Conservation (phyloP, 805 yeast genomes). For the Lachancea nothofagi region DNA sequence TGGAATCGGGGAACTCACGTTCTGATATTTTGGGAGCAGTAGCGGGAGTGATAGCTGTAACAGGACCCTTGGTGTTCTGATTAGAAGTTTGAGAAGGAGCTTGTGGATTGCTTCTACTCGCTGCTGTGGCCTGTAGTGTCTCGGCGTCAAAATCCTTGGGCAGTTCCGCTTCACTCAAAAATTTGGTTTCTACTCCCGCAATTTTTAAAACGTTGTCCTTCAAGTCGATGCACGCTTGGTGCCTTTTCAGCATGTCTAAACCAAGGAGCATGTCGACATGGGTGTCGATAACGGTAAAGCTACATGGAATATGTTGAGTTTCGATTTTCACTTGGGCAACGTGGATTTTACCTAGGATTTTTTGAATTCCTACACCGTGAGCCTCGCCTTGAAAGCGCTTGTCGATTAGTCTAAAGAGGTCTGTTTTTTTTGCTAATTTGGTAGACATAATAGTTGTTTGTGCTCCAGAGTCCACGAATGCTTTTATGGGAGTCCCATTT, state of each 20-base stretch:
- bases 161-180: slow-evolving; percentile 68
- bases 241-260: slow-evolving; percentile 84
- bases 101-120: slow-evolving; percentile 3
- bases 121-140: slow-evolving; percentile 15
- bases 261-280: slow-evolving; percentile 76
- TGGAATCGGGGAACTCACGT: slow-evolving; percentile 32
- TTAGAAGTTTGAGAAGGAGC: neutral
- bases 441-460: slow-evolving; percentile 83
- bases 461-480: slow-evolving; percentile 96
- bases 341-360: slow-evolving; percentile 79
- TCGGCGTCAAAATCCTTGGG: slow-evolving; percentile 35
- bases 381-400: slow-evolving; percentile 77
- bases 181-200: slow-evolving; percentile 67
- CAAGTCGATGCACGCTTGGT: slow-evolving; percentile 77
- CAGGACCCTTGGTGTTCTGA: slow-evolving; percentile 1
- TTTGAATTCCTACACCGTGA: slow-evolving; percentile 80
- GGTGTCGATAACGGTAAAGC: slow-evolving; percentile 68
- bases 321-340: slow-evolving; percentile 82
- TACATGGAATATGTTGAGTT: slow-evolving; percentile 54
- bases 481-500: slow-evolving; percentile 76
- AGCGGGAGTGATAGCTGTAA: too few species aligned
- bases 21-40: slow-evolving; percentile 3
- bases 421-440: slow-evolving; percentile 64
- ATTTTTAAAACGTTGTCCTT: slow-evolving; percentile 57
- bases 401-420: slow-evolving; percentile 69